Evolutionary conservation across 2,329 filamentous ascomycete genomes (phyloP), one percentile per base, ranked within the genome.

Genomic region (Pseudogymnoascus sp.): DNA sequence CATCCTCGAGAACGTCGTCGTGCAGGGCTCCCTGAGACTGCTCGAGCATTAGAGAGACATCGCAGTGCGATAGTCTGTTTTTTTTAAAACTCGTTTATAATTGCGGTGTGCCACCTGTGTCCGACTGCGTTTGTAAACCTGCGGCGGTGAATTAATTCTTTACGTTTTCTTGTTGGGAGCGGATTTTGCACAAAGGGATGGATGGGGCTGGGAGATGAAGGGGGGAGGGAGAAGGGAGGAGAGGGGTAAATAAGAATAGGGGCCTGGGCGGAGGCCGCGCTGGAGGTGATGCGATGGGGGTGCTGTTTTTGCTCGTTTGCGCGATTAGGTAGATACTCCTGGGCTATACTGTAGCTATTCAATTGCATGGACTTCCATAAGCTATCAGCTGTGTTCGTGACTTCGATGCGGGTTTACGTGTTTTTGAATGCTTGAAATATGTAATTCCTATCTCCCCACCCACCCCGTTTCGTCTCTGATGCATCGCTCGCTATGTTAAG

Each of bases 1-100:
- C 18, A 91, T 99, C 72, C 84, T 99, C 65, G 94, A 99, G 84
- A 99, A 99, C 79, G 94, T 97, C 12, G 94, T 99, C 61, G 94
- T 99, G 64, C 94, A 99, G 84, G 94, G 94, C 73, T 96, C 92
- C 78, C 84, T 99, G 84, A 84, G 85, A 73, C 77, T 88, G 70
- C 78, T 88, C 68, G 85, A 88, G 79, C 85, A 88, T 75, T 88
- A 84, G 72, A 70, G 40, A 38, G n/a, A 8, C 2, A 16, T 42
- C 38, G 16, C 38, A 16, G 38, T 21, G 16, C 18, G 40, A 50
- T 50, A 25, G 18, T 44, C 18, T 42, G 10, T 5, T 5, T 10
- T 21, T 18, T 21, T 21, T 12, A 37, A 35, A 35, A 42, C 40
- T 12, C 40, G 40, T 44, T 44, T 44, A 44, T 44, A 44, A 44